Evolutionary conservation across 768 basidiomycete species (phyloP), one percentile per base, ranked within the genome.

Genomic region (Mycena haematopus): DNA sequence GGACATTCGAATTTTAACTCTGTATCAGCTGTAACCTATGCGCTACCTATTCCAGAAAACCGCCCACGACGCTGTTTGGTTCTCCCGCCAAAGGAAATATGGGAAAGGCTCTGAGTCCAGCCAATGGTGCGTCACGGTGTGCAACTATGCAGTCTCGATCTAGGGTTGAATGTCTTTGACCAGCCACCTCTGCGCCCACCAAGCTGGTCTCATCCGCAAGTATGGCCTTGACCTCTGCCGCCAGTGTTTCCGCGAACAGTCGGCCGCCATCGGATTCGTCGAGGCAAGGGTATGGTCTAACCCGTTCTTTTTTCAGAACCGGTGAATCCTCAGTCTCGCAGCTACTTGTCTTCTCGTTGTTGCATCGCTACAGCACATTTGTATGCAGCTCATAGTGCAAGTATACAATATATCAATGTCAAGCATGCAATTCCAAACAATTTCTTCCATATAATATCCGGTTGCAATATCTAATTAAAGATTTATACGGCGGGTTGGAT

Each of bases 31-130:
- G n/a, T n/a, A n/a, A n/a, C n/a, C n/a, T n/a, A n/a, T n/a, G n/a
- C n/a, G n/a, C n/a, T n/a, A n/a, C n/a, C n/a, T n/a, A n/a, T n/a
- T n/a, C n/a, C n/a, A n/a, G n/a, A n/a, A n/a, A n/a, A n/a, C n/a
- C n/a, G n/a, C 95, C 74, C 95, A 96, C 93, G 93, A 96, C 85
- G 90, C 94, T 72, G 89, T 97, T 80, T 97, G 95, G 95, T 95
- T 95, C 81, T 94, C 93, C 78, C 92, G 92, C 73, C 95, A 95
- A 66, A 87, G 95, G 78, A 96, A 93, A 79, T 96, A 72, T 81
- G 95, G 95, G 76, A 96, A 96, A 82, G 95, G 95, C 74, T n/a
- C n/a, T n/a, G n/a, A n/a, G n/a, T 88, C 89, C 76, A 92, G 95
- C 76, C 93, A 96, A 78, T 97, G 93, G 93, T 94, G 76, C 74